Evolutionary conservation across 2,329 filamentous ascomycete species (phyloP), one percentile per base, ranked within the genome.

Genomic region (Ophiocordyceps unilateralis): DNA sequence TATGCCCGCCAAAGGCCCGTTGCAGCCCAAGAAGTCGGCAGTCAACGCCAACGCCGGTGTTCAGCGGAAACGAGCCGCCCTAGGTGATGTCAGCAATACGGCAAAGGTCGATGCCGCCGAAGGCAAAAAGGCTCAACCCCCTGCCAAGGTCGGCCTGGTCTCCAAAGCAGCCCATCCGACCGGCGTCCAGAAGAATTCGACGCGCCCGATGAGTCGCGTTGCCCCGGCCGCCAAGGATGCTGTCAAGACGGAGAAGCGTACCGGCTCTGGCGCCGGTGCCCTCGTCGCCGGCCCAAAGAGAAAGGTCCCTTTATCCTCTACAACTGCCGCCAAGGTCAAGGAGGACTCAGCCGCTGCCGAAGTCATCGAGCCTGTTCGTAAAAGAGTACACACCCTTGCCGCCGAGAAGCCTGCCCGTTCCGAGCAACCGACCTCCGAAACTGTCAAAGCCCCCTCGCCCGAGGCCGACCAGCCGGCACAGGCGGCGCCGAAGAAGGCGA

Each of bases 41-140:
- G 60, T 66, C 41, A 69, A 64, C 51, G 59, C 61, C 45, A 65
- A 67, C 54, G 62, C 69, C 40, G 69, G 69, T 47, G 57, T 54
- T 40, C 60, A 62, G 45, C 74, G 82, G 57, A 91, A 83, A 67
- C 85, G 91, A 57, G 76, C 82, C 53, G 88, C 85, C 41, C 74
- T 98, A 32, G 87, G 84, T 45, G 91, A 98, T 67, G 83, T 95
- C 53, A 96, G 87, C 74, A 98, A 98, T 66, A 82, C 93, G 49
- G 78, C 78, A 54, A 96, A 95, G 62, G 72, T 73, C 40, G 83
- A 84, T 43, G 69, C 63, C 6, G 67, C 70, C 48, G 82, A 84
- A 44, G 76, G 72, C 51, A 93, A 93, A 71, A 94, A 93, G 70
- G 65, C 32, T 10, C n/a, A 15, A 10, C 5, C 32, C n/a, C 15